Evolutionary conservation across 805 yeast genomes (phyloP).

Genomic region (Yarrowia divulgata): DNA sequence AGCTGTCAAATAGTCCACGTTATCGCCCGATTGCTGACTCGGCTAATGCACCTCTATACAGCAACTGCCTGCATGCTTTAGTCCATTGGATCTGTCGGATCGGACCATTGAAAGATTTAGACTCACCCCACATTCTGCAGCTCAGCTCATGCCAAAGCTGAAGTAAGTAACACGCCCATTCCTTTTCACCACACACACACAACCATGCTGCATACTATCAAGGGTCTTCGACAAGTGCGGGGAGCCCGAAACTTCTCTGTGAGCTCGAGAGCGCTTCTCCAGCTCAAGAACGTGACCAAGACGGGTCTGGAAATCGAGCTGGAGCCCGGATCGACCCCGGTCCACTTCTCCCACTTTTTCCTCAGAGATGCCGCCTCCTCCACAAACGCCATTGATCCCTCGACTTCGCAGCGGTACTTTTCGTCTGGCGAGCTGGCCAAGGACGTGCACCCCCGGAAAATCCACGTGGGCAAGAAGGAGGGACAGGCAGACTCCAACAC

Average conservation of each 20-base stretch:
- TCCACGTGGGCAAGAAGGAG: slow-evolving; percentile 32
- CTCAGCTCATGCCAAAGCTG: neutral
- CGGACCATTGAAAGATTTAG: slow-evolving; percentile 21
- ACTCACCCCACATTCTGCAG: slow-evolving; percentile 36
- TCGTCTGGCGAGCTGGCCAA: slow-evolving; percentile 58
- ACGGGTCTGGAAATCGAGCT: slow-evolving; percentile 40
- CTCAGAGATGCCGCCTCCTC: slow-evolving; percentile 70
- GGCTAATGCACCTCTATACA: slow-evolving; percentile 13
- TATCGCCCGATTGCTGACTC: neutral
- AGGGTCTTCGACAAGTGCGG: slow-evolving; percentile 12
- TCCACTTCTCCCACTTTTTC: slow-evolving; percentile 51
- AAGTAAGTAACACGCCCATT: too few relatives aligned
- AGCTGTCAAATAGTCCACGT: too few relatives aligned
- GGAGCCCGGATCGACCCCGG: slow-evolving; percentile 34
- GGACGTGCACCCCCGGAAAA: slow-evolving; percentile 29
- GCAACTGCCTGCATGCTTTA: neutral
- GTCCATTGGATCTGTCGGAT: neutral
- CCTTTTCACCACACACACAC: neutral
- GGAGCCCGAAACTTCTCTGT: neutral
- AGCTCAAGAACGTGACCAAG: slow-evolving; percentile 30
- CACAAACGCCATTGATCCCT: slow-evolving; percentile 58
- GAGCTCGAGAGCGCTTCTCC: slow-evolving; percentile 10
- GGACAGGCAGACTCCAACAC: slow-evolving; percentile 7
- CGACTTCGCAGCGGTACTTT: slow-evolving; percentile 67
- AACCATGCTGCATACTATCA: slow-evolving; percentile 11